Conservation (phyloP, 2,329 filamentous ascomycete species). For the Trichoderma aggressivum region DNA sequence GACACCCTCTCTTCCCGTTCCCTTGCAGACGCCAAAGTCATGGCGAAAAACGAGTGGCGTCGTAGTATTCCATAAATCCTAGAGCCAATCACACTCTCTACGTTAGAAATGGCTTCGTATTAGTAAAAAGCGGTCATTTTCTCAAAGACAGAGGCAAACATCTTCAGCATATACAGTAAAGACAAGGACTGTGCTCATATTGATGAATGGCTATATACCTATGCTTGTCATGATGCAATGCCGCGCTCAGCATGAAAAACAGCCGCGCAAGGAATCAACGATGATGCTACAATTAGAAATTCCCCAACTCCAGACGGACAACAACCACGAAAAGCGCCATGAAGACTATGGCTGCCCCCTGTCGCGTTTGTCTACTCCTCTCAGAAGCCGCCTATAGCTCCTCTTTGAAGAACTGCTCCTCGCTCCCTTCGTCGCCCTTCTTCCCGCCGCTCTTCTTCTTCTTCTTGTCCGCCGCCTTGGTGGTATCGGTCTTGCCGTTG, state of each 20-base stretch:
- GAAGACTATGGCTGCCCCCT: not conserved
- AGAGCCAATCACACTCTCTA: not conserved
- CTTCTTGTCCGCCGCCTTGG: not conserved
- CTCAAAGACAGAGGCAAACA: not conserved
- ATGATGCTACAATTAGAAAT: not conserved
- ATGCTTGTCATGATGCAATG: not conserved
- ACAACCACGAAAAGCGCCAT: not conserved
- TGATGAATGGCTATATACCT: not conserved
- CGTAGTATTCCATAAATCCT: not conserved
- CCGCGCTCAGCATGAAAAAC: not conserved
- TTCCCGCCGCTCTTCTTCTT: not conserved
- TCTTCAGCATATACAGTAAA: not conserved
- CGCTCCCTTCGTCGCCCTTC: conserved; percentile 2
- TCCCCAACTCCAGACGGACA: not conserved
- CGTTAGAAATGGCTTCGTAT: not conserved
- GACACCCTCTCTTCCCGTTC: not conserved
- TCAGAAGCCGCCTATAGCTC: not conserved
- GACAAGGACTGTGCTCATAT: not conserved
- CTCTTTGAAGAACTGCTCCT: conserved; percentile 14
- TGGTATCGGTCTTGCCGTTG: not conserved
- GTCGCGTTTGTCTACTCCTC: not conserved
- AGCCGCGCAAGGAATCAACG: not conserved
- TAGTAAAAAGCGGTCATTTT: not conserved
- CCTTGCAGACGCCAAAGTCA: not conserved
- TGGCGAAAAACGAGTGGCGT: not conserved